A percentile compares a stretch with the other conserved stretches of the same genome.
Evolutionary conservation across 192 early-diverging fungal species (phyloP).

Genomic region (Coemansia sp.): DNA sequence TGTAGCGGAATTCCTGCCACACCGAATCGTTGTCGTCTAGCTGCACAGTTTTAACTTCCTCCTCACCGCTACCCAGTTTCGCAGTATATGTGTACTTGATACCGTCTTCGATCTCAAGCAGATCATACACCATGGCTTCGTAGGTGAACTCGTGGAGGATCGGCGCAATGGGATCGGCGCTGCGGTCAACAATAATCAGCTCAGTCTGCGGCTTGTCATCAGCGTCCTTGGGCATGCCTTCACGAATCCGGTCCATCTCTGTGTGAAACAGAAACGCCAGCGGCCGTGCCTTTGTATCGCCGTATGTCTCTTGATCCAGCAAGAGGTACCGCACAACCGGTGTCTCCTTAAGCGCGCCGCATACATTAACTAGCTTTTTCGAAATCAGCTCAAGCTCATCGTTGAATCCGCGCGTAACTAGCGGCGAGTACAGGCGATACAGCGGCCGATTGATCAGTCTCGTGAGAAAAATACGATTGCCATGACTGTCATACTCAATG

Average conservation of each 20-base stretch:
- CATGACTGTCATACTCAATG: conserved; percentile 50
- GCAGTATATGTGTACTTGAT: conserved; percentile 45
- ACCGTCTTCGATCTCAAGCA: conserved; percentile 64
- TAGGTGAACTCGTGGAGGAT: conserved; percentile 99
- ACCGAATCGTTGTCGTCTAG: conserved; percentile 52
- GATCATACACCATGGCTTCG: conserved; percentile 96
- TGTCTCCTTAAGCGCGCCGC: conserved; percentile 84
- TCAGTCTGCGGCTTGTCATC: conserved; percentile 62
- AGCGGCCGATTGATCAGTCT: conserved; percentile 42
- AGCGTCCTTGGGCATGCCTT: conserved; percentile 62
- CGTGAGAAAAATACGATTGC: conserved; percentile 45
- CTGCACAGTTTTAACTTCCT: conserved; percentile 35
- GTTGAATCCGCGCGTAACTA: conserved; percentile 33
- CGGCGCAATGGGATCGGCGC: conserved; percentile 86
- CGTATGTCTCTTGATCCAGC: conserved; percentile 65
- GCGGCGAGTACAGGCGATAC: conserved; percentile 56
- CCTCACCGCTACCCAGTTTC: conserved; percentile 42
- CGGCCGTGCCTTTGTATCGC: conserved; percentile 69
- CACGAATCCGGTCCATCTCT: conserved; percentile 81
- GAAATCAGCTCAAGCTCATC: conserved; percentile 56
- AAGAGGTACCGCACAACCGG: conserved; percentile 92
- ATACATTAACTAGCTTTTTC: conserved; percentile 79
- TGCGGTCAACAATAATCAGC: conserved; percentile 88
- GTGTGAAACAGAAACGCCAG: conserved; percentile 79
- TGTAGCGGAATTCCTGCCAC: conserved; percentile 58